Evolutionary conservation across 805 yeast species (phyloP).

Genomic region (Candida sphagnicola): DNA sequence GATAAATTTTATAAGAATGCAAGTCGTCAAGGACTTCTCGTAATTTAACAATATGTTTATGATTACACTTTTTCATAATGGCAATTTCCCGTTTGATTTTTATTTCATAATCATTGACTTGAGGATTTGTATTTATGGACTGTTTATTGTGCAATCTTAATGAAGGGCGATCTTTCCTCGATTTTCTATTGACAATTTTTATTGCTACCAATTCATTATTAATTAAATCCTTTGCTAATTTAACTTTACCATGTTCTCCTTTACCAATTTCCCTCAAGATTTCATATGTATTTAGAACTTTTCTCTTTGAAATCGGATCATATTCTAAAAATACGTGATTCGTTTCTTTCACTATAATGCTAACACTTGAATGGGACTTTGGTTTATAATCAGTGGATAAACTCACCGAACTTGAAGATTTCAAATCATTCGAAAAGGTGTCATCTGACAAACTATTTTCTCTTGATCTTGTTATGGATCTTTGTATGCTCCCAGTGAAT

Average conservation of each 20-base stretch:
- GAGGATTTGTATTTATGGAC: conserved; percentile 13
- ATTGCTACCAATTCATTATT: conserved; percentile 76
- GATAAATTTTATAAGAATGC: conserved; percentile 76
- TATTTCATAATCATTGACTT: conserved; percentile 29
- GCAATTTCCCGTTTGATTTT: conserved; percentile 41
- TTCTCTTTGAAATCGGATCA: conserved; percentile 80
- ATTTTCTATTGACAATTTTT: conserved; percentile 79
- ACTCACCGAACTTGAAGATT: conserved; percentile 1
- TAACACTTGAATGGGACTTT: conserved; percentile 8
- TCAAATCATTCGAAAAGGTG: conserved; percentile 6
- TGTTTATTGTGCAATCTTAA: conserved; percentile 25
- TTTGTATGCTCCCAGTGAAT: conserved; percentile 28
- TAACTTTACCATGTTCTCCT: conserved; percentile 99
- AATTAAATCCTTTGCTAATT: conserved; percentile 75
- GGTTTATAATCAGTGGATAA: neutral
- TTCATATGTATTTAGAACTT: conserved; percentile 85
- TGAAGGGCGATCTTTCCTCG: conserved; percentile 30
- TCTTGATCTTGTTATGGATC: conserved; percentile 17
- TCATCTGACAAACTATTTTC: conserved; percentile 6
- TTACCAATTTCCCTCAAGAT: conserved; percentile 82
- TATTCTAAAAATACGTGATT: conserved; percentile 74
- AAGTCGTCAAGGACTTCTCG: conserved; percentile 79
- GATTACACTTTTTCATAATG: conserved; percentile 46
- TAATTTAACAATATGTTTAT: conserved; percentile 36
- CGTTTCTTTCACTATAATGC: conserved; percentile 68